Conservation (phyloP, 495 filamentous ascomycete genomes). For the Aspergillus sclerotiicarbonarius region DNA sequence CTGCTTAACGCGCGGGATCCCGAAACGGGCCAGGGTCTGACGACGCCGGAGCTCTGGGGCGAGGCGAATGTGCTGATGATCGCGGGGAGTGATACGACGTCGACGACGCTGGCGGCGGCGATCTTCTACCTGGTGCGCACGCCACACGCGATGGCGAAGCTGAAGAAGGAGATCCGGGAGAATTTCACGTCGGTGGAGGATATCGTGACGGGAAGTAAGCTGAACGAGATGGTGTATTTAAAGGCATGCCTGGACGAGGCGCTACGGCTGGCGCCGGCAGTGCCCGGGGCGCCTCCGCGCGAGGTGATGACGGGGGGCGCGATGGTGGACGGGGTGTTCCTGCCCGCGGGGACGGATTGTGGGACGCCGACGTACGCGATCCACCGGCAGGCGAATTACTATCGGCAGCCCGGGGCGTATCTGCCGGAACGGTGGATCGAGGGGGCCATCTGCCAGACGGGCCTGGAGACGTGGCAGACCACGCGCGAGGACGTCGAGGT, state of each 20-base stretch:
- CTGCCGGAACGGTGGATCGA: constrained; percentile 57
- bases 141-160: constrained; percentile 36
- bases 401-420: constrained; percentile 47
- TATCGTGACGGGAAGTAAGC: constrained; percentile 48
- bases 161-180: constrained; percentile 52
- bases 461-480: constrained; percentile 26
- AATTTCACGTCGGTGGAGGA: constrained; percentile 53
- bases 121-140: constrained; percentile 64
- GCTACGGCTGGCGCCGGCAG: constrained; percentile 61
- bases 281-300: constrained; percentile 54
- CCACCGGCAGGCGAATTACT: constrained; percentile 56
- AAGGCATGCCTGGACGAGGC: constrained; percentile 64
- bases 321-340: constrained; percentile 49
- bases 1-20: constrained; percentile 58
- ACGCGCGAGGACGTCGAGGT: constrained; percentile 39
- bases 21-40: constrained; percentile 62
- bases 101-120: constrained; percentile 54
- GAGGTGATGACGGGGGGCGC: constrained; percentile 57
- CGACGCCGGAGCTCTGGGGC: constrained; percentile 64
- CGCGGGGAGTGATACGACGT: constrained; percentile 59
- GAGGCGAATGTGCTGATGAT: constrained; percentile 65
- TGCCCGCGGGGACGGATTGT: constrained; percentile 52
- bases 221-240: constrained; percentile 54
- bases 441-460: constrained; percentile 29
- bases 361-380: constrained; percentile 55